These are phyloP conservation scores for Salix dunnii DNA, from an alignment of 345 rosid genomes.

Conservation along the genomic window DNA sequence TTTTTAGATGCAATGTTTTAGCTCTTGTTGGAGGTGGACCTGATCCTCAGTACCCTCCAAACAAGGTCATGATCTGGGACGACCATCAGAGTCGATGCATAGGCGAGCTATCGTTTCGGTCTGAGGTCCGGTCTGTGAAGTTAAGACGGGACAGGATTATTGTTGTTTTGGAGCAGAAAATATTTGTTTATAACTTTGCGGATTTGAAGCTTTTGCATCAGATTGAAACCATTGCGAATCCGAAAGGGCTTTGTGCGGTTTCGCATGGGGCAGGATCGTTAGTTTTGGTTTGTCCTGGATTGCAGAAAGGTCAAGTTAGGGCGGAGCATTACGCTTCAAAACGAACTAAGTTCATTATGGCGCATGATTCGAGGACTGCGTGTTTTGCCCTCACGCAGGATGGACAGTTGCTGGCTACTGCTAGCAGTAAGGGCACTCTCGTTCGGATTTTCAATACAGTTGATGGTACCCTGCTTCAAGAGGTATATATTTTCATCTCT, in stretches of 20 bases:
- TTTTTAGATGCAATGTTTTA: slow-evolving; percentile 83
- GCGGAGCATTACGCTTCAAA: slow-evolving; percentile 83
- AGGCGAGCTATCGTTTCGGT: slow-evolving; percentile 84
- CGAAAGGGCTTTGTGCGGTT: slow-evolving; percentile 85
- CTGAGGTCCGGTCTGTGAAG: slow-evolving; percentile 77
- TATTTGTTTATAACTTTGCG: slow-evolving; percentile 78
- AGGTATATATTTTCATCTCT: slow-evolving; percentile 38
- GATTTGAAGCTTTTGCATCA: slow-evolving; percentile 83
- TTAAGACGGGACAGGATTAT: slow-evolving; percentile 74
- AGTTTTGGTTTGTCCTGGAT: slow-evolving; percentile 80
- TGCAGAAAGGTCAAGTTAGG: slow-evolving; percentile 89
- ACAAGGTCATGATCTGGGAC: slow-evolving; percentile 96
- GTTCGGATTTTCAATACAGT: slow-evolving; percentile 69
- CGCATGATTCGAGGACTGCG: slow-evolving; percentile 91
- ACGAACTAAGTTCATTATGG: slow-evolving; percentile 85
- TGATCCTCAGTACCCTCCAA: slow-evolving; percentile 75
- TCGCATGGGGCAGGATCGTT: slow-evolving; percentile 73
- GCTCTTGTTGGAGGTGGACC: slow-evolving; percentile 92
- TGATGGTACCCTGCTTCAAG: slow-evolving; percentile 77
- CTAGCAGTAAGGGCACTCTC: slow-evolving; percentile 87
- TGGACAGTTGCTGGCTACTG: slow-evolving; percentile 79
- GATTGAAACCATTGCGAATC: slow-evolving; percentile 83
- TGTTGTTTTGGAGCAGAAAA: slow-evolving; percentile 78
- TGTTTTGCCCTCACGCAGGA: slow-evolving; percentile 82
- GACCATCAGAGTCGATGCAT: slow-evolving; percentile 82